Base-by-base conservation (phyloP, 495 filamentous ascomycete species). In the Trichocladium antarcticum region DNA sequence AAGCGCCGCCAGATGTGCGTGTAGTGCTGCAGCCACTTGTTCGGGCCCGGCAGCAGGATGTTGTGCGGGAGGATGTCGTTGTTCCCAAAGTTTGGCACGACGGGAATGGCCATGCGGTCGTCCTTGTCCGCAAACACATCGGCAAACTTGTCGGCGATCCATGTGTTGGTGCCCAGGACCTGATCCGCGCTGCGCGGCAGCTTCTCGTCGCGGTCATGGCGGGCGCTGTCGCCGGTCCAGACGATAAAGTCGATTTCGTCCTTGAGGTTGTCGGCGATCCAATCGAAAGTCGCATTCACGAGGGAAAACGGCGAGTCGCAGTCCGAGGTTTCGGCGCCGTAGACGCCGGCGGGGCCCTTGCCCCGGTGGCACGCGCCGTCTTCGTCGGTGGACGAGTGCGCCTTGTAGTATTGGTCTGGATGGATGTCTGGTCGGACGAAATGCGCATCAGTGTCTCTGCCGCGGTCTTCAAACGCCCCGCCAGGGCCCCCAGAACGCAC, bases 61-160 rank as follows among this genome's bases (percentile, higher is more conserved):
- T 99, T 99, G 67, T 99, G 92, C 1, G 92, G 92, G 54, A 95
- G 80, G 45, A 99, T 84, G 53, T 99, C 92, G 66, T 99, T 99
- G 65, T 99, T 99, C 10, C 92, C 92, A 46, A 95, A 80, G 0
- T 82, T 95, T 4, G 92, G 88, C 1, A 99, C 70, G 12, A 97
- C 78, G 10, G 93, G 92, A 20, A 98, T 78, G 15, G 68, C 64
- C 45, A 88, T 72, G 16, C 78, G 65, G 16, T 68, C 66, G 36
- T 22, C 37, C 6, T 69, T 64, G 42, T 74, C 63, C n/a, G 64
- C 61, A 58, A 95, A 96, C 8, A 86, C 66, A 7, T 86, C 74
- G 37, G 74, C 64, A 66, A 96, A 92, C 60, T 86, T 84, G 48
- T 78, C 66, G 5, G 87, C 83, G 41, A 95, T 72, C 55, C 79